Evolutionary conservation across 257 asterid genomes (phyloP).

Genomic region (Capsicum baccatum): DNA sequence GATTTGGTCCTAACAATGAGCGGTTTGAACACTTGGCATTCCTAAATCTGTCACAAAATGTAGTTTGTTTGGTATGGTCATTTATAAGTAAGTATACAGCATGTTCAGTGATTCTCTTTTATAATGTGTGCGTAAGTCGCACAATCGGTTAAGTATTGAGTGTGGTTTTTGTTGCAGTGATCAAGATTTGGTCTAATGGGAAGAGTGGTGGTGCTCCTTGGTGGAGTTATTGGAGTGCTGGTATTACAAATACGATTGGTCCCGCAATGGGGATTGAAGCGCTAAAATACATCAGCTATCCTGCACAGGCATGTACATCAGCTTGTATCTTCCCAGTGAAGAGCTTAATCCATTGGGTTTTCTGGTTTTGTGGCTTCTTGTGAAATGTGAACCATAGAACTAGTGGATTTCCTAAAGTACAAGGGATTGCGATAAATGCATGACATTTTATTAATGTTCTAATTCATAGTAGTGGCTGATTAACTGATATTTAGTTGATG

Average conservation of each 20-base stretch:
- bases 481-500: neutral
- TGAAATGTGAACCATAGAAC: neutral
- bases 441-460: neutral
- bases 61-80: constrained; percentile 93
- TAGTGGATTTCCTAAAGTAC: neutral
- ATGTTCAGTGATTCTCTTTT: neutral
- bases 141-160: constrained; percentile 4
- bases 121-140: neutral
- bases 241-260: constrained; percentile 90
- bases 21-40: constrained; percentile 98
- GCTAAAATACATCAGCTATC: constrained; percentile 91
- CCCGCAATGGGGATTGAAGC: constrained; percentile 99
- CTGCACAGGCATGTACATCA: constrained; percentile 70
- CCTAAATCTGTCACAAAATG: constrained; percentile 90
- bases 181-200: constrained; percentile 79
- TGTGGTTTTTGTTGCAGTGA: constrained; percentile 57
- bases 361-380: constrained; percentile 17
- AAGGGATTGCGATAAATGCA: neutral
- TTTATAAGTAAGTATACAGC: constrained; percentile 68
- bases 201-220: constrained; percentile 85
- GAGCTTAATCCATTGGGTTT: neutral
- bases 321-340: neutral
- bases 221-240: constrained; percentile 99
- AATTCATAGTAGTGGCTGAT: neutral
- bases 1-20: constrained; percentile 83